Base-by-base conservation (phyloP, 73 alveolate genomes). In the Durusdinium trenchii region DNA sequence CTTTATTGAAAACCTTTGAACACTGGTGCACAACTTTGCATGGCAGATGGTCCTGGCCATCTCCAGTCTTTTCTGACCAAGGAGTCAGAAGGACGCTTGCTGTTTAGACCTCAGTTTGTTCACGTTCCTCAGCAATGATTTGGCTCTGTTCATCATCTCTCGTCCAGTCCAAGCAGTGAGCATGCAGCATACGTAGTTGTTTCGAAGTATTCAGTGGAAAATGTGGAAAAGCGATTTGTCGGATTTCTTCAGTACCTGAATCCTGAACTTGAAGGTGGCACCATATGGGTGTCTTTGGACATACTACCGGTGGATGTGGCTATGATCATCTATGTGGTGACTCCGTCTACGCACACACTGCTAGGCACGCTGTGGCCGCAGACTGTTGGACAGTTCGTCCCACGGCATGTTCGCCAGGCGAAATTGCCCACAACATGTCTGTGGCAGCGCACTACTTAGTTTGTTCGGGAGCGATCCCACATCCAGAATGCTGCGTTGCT, bases 201-300 rank as follows among this genome's bases (percentile, higher is more conserved):
- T n/a, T n/a, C n/a, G n/a, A n/a, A n/a, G n/a, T n/a, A n/a, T n/a
- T n/a, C n/a, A 23, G 69, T 57, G 69, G 23, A 57, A 12, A 12
- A 57, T 57, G 32, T 57, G 69, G 23, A 57, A 57, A 57, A 57
- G 23, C 69, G 12, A 16, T 23, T 16, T 57, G 69, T 57, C 69
- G 23, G 73, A 57, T 16, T 12, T 57, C 23, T 57, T 57, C 23
- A 23, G 69, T 16, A 12, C 12, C 32, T 23, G 23, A 12, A 57
- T 12, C 23, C 23, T 57, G 69, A 12, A 57, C 23, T 57, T 57
- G 23, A 57, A 32, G 78, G 95, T 40, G 95, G 95, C 69, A 87
- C 95, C 69, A 61, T 87, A 35, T 87, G 95, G 95, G 85, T 54
- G 60, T 54, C 95, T 1, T 20, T 87, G 62, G 95, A 87, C 62